Conservation (phyloP, 371 early-diverging fungal species). For the Circinella umbellata region DNA sequence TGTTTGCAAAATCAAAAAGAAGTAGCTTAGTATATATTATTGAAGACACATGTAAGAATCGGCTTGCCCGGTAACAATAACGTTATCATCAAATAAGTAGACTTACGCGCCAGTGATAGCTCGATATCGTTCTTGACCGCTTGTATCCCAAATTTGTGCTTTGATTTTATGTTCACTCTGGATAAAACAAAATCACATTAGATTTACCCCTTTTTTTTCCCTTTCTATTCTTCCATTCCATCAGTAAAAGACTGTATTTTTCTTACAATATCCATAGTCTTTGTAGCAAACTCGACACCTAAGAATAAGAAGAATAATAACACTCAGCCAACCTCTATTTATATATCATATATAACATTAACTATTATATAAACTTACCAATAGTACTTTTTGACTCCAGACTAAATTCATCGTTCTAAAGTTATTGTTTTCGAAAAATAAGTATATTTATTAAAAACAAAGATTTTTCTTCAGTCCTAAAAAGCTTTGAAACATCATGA, state of each 20-base stretch:
- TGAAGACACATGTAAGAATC: too few species aligned
- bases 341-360: background rate
- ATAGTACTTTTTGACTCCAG: slow-evolving; percentile 98
- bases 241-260: background rate
- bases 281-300: slow-evolving; percentile 62
- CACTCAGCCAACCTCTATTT: background rate
- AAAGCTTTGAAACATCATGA: too few species aligned
- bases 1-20: background rate
- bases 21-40: too few species aligned
- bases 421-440: background rate
- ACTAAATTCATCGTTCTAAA: slow-evolving; percentile 84
- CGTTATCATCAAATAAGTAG: background rate
- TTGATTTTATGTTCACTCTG: slow-evolving; percentile 57
- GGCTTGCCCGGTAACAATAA: background rate
- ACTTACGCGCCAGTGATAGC: slow-evolving; percentile 66
- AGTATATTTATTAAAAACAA: background rate
- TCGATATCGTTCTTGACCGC: slow-evolving; percentile 80
- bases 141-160: slow-evolving; percentile 93
- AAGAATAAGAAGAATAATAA: slow-evolving; percentile 9
- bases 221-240: too few species aligned
- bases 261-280: slow-evolving; percentile 28
- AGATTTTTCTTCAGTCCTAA: too few species aligned
- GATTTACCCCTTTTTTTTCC: too few species aligned
- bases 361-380: slow-evolving; percentile 50
- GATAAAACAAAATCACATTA: background rate